phyloP scores from a whole-genome alignment of 176 grass and related monocot species.

The Carex kokanica region DNA sequence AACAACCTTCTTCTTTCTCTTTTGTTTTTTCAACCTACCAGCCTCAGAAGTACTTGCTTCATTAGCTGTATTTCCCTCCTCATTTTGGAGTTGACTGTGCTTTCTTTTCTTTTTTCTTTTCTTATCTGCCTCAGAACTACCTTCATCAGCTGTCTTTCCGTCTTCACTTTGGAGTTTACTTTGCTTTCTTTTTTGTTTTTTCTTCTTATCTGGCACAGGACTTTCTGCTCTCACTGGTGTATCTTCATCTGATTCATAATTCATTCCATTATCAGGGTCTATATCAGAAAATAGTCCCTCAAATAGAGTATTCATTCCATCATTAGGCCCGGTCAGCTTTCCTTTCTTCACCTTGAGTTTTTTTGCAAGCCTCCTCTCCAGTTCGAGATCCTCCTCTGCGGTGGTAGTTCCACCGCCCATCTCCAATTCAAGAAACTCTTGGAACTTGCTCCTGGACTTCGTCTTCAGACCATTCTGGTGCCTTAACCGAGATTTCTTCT shows the following conservation, averaged over 20 bases:
- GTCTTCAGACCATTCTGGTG: background rate
- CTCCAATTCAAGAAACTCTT: conserved; percentile 73
- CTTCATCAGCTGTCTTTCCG: background rate
- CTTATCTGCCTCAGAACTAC: conserved; percentile 24
- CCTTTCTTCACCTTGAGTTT: conserved; percentile 84
- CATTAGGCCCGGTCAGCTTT: conserved; percentile 60
- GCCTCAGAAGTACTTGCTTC: background rate
- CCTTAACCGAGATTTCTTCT: background rate
- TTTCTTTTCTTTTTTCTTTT: conserved; percentile 14
- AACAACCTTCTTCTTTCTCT: conserved; percentile 37
- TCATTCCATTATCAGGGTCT: conserved; percentile 28
- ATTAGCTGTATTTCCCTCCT: conserved; percentile 5
- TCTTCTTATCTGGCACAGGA: conserved; percentile 35
- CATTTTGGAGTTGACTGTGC: conserved; percentile 15
- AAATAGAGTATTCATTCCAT: conserved; percentile 69
- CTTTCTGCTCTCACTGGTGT: background rate
- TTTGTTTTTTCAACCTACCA: conserved; percentile 20
- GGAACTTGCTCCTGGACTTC: conserved; percentile 57
- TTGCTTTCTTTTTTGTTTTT: conserved; percentile 7
- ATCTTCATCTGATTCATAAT: conserved; percentile 15
- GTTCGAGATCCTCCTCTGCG: conserved; percentile 55
- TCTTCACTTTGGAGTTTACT: conserved; percentile 27
- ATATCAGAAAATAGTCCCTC: conserved; percentile 36
- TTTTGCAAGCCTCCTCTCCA: conserved; percentile 75
- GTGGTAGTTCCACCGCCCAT: conserved; percentile 36